These are phyloP conservation scores for Cucumis cinereus DNA, from an alignment of 306 rosid genomes.

Conservation along the genomic window DNA sequence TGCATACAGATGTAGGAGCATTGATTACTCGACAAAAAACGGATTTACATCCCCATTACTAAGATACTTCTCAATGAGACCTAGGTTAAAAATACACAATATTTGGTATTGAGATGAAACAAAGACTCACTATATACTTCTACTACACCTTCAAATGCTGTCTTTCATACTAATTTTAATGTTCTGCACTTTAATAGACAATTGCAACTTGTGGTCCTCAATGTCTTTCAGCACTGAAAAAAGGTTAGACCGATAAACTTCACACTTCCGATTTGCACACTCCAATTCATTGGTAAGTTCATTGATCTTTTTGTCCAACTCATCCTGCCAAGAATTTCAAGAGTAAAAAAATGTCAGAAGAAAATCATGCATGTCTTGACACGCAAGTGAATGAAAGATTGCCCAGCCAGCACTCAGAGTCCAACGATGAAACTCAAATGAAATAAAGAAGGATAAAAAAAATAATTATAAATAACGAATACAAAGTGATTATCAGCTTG, in stretches of 20 bases:
- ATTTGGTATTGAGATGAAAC: not conserved
- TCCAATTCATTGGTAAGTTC: conserved; percentile 59
- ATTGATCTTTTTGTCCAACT: conserved; percentile 63
- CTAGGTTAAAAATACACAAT: not conserved
- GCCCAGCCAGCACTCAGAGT: not conserved
- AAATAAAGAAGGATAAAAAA: not conserved
- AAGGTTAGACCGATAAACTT: conserved; percentile 85
- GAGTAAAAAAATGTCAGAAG: conserved; percentile 1
- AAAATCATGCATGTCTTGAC: not conserved
- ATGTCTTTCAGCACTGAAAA: conserved; percentile 90
- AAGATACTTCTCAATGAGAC: not conserved
- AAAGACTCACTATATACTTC: not conserved
- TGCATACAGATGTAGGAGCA: not conserved
- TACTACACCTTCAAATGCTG: conserved; percentile 37
- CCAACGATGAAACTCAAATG: not conserved
- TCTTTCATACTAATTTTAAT: conserved; percentile 92
- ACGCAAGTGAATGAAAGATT: not conserved
- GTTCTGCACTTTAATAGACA: conserved; percentile 88
- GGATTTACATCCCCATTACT: not conserved
- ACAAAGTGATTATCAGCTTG: not conserved
- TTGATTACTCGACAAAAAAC: not conserved
- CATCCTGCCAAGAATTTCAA: conserved; percentile 46
- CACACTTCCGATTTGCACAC: conserved; percentile 74
- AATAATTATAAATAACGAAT: not conserved
- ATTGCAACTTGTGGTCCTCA: conserved; percentile 86